Conservation (phyloP, 345 rosid species). For the Boechera retrofracta region DNA sequence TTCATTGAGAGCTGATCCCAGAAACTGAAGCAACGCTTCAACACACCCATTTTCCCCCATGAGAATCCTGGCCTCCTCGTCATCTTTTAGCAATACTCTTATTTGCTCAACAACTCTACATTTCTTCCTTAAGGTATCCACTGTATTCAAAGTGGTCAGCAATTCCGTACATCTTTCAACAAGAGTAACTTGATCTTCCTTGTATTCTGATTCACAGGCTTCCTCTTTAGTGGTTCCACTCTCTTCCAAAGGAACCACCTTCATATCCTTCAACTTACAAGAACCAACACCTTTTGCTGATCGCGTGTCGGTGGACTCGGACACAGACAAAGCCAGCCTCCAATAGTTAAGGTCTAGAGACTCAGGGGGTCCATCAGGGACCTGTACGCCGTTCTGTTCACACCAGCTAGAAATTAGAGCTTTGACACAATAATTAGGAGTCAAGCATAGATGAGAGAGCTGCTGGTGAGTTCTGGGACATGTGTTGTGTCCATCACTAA, state of each 20-base stretch:
- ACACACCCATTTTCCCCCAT: conserved; percentile 91
- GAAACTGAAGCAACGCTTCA: conserved; percentile 71
- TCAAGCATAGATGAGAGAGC: conserved; percentile 80
- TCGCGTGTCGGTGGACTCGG: conserved; percentile 65
- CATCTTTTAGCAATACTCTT: conserved; percentile 75
- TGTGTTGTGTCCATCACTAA: conserved; percentile 86
- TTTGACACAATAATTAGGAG: conserved; percentile 93
- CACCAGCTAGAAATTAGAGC: conserved; percentile 95
- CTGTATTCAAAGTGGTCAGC: conserved; percentile 59
- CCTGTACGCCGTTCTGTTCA: conserved; percentile 79
- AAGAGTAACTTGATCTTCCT: conserved; percentile 54
- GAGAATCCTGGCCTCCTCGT: conserved; percentile 85
- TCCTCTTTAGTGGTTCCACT: conserved; percentile 64
- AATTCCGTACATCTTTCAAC: conserved; percentile 54
- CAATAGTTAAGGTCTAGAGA: conserved; percentile 91
- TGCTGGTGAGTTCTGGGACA: conserved; percentile 94
- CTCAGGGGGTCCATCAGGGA: conserved; percentile 84
- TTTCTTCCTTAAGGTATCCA: conserved; percentile 56
- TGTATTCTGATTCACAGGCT: conserved; percentile 46
- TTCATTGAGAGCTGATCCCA: conserved; percentile 59
- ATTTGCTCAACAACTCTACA: conserved; percentile 72
- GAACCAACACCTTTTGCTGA: conserved; percentile 52
- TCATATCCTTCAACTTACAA: conserved; percentile 61
- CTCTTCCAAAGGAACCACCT: conserved; percentile 80
- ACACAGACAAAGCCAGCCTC: conserved; percentile 79